Evolutionary conservation across 805 yeast species (phyloP), one percentile per base, ranked within the genome.

Genomic region (Naumovozyma dairenensis): DNA sequence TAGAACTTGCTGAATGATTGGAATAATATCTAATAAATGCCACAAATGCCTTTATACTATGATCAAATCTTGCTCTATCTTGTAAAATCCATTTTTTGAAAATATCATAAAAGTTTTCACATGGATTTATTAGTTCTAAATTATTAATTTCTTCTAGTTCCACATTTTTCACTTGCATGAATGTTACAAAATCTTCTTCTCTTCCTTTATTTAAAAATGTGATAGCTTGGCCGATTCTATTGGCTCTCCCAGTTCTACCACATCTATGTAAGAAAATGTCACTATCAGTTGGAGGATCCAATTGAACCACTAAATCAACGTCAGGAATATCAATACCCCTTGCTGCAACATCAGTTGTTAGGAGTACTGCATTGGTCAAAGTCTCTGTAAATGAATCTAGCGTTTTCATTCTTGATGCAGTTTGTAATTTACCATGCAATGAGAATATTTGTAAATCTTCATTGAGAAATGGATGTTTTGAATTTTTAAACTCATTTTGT

Each of bases 331-430:
- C 98, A 16, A 92, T 72, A 28, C 98, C 98, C 52, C 98, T 70
- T 0, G 97, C 96, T 1, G 98, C 96, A n/a, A 92, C 96, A 65
- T 92, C 98, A 0, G 98, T 92, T 2, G 98, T 86, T 59, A 92
- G 63, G 16, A 92, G 59, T 0, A 89, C 72, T 7, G 77, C 65
- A 42, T 74, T 77, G 15, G 46, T 51, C 12, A 55, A 31, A 10
- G 69, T 65, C 1, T 67, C 67, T 0, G 76, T 53, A 51, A 89
- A 92, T 21, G 57, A 61, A 8, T 66, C 65, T 28, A 89, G 60
- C 0, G 95, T 82, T 51, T 74, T 81, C 33, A 80, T 59, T 44
- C 99, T 69, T 12, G 94, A 73, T 30, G 72, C 74, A 0, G 94
- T 78, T n/a, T 75, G 74, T 21, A 92, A 65, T 53, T 89, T 92